These are phyloP conservation scores for Chloranthus sessilifolius DNA, from an alignment of 164 flowering plant species.

Conservation along the genomic window DNA sequence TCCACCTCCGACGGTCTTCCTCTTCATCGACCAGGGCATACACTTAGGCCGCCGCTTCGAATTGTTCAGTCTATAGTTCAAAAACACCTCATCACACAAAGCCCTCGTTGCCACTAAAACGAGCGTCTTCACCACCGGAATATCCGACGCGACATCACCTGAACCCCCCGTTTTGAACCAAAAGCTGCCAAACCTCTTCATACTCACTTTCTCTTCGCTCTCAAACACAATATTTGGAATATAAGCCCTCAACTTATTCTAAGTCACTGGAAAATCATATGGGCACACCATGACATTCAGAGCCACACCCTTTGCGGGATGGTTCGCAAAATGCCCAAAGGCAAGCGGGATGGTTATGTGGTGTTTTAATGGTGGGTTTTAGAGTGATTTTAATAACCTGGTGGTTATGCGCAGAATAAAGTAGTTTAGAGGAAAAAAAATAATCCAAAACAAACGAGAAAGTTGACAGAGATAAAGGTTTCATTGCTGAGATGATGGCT, in stretches of 20 bases:
- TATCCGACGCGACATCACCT: conserved; percentile 21
- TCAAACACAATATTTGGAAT: conserved; percentile 81
- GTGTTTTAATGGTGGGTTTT: no score
- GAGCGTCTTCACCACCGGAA: conserved; percentile 58
- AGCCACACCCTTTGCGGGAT: conserved; percentile 64
- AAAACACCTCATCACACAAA: conserved; percentile 55
- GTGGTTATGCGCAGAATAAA: no score
- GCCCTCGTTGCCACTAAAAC: conserved; percentile 75
- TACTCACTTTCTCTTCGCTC: conserved; percentile 45
- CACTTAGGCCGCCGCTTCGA: conserved; percentile 67
- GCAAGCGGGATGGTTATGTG: conserved; percentile 90
- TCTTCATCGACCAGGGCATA: conserved; percentile 83
- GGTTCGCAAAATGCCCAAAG: conserved; percentile 89
- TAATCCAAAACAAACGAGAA: no score
- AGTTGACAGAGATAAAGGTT: no score
- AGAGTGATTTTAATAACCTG: no score
- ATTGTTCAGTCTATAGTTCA: conserved; percentile 88
- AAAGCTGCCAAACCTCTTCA: conserved; percentile 82
- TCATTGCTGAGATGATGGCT: no score
- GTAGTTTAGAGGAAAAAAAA: no score
- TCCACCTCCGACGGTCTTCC: conserved; percentile 85
- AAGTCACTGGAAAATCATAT: conserved; percentile 80
- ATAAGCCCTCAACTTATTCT: conserved; percentile 61
- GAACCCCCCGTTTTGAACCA: conserved; percentile 65
- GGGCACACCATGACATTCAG: conserved; percentile 97